These are phyloP conservation scores for Bisporella sp. DNA, from an alignment of 2,329 filamentous ascomycete species.

Conservation along the genomic window DNA sequence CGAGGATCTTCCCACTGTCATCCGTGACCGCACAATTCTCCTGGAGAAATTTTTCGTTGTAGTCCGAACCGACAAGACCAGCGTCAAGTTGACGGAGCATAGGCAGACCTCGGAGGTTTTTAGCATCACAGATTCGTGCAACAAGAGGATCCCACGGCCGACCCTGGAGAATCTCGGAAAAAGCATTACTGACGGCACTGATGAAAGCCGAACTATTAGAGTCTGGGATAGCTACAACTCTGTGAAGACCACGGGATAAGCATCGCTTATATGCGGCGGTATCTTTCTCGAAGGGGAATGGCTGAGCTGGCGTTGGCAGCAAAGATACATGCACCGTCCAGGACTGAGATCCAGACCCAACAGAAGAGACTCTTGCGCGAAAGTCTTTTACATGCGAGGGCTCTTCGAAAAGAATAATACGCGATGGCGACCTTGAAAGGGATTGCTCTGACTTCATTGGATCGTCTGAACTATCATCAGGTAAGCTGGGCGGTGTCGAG, in stretches of 20 bases:
- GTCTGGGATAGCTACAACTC: slow-evolving; percentile 46
- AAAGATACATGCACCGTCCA: slow-evolving; percentile 57
- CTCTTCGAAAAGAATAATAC: slow-evolving; percentile 11
- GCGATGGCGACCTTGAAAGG: slow-evolving; percentile 1
- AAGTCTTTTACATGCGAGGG: slow-evolving; percentile 16
- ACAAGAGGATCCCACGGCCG: slow-evolving; percentile 52
- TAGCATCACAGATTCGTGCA: slow-evolving; percentile 49
- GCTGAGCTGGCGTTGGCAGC: slow-evolving; percentile 44
- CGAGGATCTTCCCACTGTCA: slow-evolving; percentile 47
- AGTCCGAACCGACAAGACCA: slow-evolving; percentile 34
- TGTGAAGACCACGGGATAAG: slow-evolving; percentile 52
- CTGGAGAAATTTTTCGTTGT: slow-evolving; percentile 44
- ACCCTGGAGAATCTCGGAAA: slow-evolving; percentile 41
- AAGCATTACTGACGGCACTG: slow-evolving; percentile 41
- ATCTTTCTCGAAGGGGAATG: slow-evolving; percentile 56
- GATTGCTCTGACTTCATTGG: slow-evolving; percentile 7
- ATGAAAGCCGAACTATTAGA: slow-evolving; percentile 42
- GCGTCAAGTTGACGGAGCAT: slow-evolving; percentile 50
- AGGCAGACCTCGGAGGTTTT: slow-evolving; percentile 46
- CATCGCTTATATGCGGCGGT: slow-evolving; percentile 55
- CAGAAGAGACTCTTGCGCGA: slow-evolving; percentile 14
- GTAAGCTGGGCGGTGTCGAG: slow-evolving; percentile 21
- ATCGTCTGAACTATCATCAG: slow-evolving; percentile 5
- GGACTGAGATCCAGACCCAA: slow-evolving; percentile 28
- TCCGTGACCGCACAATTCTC: slow-evolving; percentile 50